Conservation (phyloP, 148 eudicot species). For the Polygonum aviculare region DNA sequence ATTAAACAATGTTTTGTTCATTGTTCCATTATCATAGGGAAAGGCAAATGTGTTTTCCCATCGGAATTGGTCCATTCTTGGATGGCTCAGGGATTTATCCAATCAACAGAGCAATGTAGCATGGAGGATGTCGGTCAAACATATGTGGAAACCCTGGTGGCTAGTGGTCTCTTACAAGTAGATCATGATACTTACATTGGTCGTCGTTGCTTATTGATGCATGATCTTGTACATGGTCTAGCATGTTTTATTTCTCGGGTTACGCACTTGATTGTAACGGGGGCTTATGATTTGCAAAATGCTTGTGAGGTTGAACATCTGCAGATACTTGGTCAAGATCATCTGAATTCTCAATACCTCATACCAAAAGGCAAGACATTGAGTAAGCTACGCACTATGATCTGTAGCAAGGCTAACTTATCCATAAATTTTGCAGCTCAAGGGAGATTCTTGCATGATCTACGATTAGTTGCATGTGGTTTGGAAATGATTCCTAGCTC, state of each 20-base stretch:
- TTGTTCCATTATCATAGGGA: not conserved
- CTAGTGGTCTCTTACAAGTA: not conserved
- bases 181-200: no score
- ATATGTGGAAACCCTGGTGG: not conserved
- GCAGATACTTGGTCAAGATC: not conserved
- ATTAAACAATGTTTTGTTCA: constrained; percentile 5
- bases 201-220: not conserved
- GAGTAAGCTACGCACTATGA: not conserved
- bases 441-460: not conserved
- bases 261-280: not conserved
- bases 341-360: not conserved
- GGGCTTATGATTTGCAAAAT: not conserved
- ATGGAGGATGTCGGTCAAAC: not conserved
- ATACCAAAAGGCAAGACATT: not conserved
- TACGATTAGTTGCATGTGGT: not conserved
- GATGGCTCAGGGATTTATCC: constrained; percentile 3
- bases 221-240: constrained; percentile 4
- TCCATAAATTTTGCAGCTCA: not conserved
- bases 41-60: not conserved
- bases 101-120: not conserved
- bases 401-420: not conserved
- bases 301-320: not conserved
- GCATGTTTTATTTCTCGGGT: not conserved
- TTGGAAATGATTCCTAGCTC: not conserved
- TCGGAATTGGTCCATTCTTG: constrained; percentile 1